A percentile compares a stretch with the other conserved stretches of the same genome.
phyloP scores from a whole-genome alignment of 345 rosid species.

The Eutrema yunnanense region DNA sequence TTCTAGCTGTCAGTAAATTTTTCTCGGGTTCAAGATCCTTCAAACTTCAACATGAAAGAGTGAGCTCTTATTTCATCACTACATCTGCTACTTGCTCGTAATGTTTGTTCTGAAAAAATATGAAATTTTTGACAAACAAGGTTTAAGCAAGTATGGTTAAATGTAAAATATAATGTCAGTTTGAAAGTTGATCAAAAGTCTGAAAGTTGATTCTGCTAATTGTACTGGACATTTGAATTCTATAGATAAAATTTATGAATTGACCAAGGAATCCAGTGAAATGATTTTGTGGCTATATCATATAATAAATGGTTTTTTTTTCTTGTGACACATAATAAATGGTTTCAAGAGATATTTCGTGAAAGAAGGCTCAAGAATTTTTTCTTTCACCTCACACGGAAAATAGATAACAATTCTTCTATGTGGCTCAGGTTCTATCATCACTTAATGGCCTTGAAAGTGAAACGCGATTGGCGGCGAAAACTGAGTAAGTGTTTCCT shows the following conservation, averaged over 20 bases:
- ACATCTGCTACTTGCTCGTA: background rate
- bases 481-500: conserved; percentile 60
- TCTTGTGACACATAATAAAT: background rate
- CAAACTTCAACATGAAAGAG: conserved; percentile 71
- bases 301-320: background rate
- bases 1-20: conserved; percentile 40
- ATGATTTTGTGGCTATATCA: conserved; percentile 15
- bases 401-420: conserved; percentile 4
- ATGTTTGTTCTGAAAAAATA: background rate
- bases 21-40: conserved; percentile 42
- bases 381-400: background rate
- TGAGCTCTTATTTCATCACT: conserved; percentile 36
- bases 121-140: background rate
- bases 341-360: background rate
- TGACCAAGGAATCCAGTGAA: background rate
- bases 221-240: background rate
- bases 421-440: conserved; percentile 54
- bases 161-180: background rate
- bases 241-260: background rate
- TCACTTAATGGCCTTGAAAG: conserved; percentile 64
- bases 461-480: conserved; percentile 56
- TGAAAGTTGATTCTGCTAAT: background rate
- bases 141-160: background rate
- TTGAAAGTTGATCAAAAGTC: background rate
- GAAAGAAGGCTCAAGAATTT: background rate